Conservation (phyloP, 2,329 filamentous ascomycete genomes). For the Trichoderma sp. region DNA sequence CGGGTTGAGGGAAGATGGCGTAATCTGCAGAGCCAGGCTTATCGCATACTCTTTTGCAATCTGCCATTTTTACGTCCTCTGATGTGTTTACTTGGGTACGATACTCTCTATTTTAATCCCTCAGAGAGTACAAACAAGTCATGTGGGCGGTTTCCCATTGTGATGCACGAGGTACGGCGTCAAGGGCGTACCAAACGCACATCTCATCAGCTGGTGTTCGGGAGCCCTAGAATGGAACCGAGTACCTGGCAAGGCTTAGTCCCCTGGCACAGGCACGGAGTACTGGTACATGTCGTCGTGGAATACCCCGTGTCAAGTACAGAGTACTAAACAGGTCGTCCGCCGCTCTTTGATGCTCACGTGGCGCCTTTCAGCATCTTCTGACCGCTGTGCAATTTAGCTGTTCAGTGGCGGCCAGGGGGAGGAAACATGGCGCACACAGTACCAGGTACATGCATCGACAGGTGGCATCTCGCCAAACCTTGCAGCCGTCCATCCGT, state of each 20-base stretch:
- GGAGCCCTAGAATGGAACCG: background rate
- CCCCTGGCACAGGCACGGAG: background rate
- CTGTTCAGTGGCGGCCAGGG: background rate
- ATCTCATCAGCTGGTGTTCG: background rate
- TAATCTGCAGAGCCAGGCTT: background rate
- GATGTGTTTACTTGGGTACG: background rate
- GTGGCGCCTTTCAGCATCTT: conserved; percentile 5
- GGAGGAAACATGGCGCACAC: background rate
- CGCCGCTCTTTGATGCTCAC: background rate
- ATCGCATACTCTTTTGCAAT: background rate
- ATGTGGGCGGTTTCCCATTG: background rate
- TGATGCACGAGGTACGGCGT: background rate
- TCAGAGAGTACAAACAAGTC: background rate
- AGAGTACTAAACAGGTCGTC: background rate
- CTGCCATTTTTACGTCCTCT: background rate
- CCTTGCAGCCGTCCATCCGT: conserved; percentile 12
- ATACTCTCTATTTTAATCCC: background rate
- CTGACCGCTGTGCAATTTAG: conserved; percentile 17
- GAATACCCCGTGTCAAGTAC: background rate
- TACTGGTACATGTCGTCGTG: background rate
- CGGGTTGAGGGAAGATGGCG: background rate
- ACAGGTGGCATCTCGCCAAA: background rate
- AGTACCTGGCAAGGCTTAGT: background rate
- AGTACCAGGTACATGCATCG: background rate
- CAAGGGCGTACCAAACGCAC: background rate